These are phyloP conservation scores for Ceratopteris richardii DNA, from an alignment of 75 land plant species.

Conservation along the genomic window DNA sequence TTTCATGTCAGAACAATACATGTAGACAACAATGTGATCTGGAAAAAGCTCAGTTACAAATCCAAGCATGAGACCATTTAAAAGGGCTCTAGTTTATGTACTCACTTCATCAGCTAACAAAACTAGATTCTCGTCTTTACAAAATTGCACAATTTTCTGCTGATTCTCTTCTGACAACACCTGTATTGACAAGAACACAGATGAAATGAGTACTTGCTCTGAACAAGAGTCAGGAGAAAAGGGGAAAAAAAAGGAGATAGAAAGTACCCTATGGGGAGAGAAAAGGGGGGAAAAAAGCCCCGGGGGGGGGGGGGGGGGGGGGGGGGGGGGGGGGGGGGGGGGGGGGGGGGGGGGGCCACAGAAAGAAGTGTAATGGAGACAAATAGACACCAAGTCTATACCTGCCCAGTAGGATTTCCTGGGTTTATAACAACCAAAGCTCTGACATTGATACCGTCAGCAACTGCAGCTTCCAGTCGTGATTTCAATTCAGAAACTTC, in stretches of 20 bases:
- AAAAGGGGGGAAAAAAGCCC: too few relatives aligned
- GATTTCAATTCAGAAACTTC: constrained; percentile 74
- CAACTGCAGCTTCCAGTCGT: constrained; percentile 66
- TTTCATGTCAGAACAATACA: not conserved
- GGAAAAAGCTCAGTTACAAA: too few relatives aligned
- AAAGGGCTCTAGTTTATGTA: too few relatives aligned
- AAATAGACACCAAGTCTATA: too few relatives aligned
- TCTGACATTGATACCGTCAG: constrained; percentile 72
- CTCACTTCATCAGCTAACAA: constrained; percentile 97
- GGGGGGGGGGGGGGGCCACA: too few relatives aligned
- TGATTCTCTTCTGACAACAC: constrained; percentile 94
- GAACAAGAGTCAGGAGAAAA: too few relatives aligned
- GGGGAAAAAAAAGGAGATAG: too few relatives aligned
- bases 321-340: not conserved
- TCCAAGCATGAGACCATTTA: not conserved
- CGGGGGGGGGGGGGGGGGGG: too few relatives aligned
- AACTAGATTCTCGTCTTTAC: constrained; percentile 84
- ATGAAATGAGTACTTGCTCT: too few relatives aligned
- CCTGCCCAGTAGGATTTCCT: constrained; percentile 99
- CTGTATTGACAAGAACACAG: constrained; percentile 40
- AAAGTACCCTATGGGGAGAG: too few relatives aligned
- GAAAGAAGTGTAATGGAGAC: too few relatives aligned
- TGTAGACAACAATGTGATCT: too few relatives aligned
- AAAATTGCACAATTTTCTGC: constrained; percentile 68
- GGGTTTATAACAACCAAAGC: constrained; percentile 97